Evolutionary conservation across 148 eudicot species (phyloP).

Genomic region (Rhododendron ferrugineum): DNA sequence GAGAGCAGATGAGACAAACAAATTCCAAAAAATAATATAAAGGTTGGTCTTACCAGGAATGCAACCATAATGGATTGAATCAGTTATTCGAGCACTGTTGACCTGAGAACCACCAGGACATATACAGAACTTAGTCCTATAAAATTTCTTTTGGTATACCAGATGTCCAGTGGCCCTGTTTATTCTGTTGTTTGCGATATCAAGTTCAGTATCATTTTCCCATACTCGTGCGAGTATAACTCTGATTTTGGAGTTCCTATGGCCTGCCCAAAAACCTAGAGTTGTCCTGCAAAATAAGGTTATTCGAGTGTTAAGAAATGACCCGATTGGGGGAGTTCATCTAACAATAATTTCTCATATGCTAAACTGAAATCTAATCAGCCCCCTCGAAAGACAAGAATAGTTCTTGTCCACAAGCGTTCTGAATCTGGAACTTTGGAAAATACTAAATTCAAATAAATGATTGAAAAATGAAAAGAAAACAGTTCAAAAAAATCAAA

Average conservation of each 20-base stretch:
- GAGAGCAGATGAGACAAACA: neutral
- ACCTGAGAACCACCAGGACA: constrained; percentile 7
- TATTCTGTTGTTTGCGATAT: constrained; percentile 2
- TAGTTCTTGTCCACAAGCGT: neutral
- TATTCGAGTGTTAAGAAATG: constrained; percentile 10
- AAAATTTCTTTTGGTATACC: constrained; percentile 4
- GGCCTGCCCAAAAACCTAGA: constrained; percentile 8
- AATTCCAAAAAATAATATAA: neutral
- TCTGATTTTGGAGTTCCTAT: constrained; percentile 1
- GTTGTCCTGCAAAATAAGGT: neutral
- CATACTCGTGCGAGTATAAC: neutral
- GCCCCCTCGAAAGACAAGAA: neutral
- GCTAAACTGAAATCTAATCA: neutral
- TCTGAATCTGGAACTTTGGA: neutral
- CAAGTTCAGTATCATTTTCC: constrained; percentile 2
- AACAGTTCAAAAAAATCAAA: neutral
- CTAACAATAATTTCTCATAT: neutral
- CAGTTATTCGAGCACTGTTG: neutral
- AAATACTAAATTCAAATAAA: neutral
- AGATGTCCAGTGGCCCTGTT: constrained; percentile 1
- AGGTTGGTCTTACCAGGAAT: neutral
- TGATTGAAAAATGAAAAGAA: neutral
- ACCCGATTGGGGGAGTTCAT: neutral
- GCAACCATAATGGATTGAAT: constrained; percentile 2
- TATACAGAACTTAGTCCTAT: neutral